phyloP scores from a whole-genome alignment of 2,329 filamentous ascomycete genomes.

The Microcyclospora tardicrescens region DNA sequence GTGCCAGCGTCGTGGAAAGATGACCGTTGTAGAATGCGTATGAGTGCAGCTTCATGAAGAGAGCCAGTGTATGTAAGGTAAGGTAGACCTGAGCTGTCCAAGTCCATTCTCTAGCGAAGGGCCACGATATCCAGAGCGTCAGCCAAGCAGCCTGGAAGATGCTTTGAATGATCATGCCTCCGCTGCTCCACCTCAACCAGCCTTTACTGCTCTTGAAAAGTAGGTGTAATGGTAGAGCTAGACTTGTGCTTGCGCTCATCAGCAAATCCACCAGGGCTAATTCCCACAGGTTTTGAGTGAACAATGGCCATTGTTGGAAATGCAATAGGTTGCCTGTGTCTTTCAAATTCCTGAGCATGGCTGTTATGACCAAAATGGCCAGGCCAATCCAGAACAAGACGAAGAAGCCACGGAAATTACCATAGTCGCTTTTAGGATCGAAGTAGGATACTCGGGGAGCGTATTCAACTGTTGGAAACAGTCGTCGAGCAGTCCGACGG shows the following conservation, averaged over 20 bases:
- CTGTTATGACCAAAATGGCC: constrained; percentile 91
- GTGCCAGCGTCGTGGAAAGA: constrained; percentile 71
- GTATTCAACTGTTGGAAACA: constrained; percentile 91
- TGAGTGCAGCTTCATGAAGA: constrained; percentile 99
- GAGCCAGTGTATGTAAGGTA: constrained; percentile 73
- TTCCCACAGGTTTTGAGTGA: constrained; percentile 81
- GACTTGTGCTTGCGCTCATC: constrained; percentile 66
- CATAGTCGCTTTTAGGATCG: constrained; percentile 80
- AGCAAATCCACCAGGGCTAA: constrained; percentile 68
- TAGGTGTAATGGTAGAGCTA: constrained; percentile 62
- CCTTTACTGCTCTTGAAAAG: constrained; percentile 46
- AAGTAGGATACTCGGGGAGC: constrained; percentile 87
- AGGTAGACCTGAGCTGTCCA: constrained; percentile 98
- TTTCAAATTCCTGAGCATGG: constrained; percentile 83
- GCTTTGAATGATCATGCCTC: constrained; percentile 74
- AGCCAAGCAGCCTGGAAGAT: constrained; percentile 71
- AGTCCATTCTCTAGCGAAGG: constrained; percentile 78
- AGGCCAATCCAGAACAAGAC: constrained; percentile 96
- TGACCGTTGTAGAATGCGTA: constrained; percentile 98
- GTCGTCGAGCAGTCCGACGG: constrained; percentile 46
- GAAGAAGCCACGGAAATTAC: constrained; percentile 94
- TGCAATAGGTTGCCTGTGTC: constrained; percentile 81
- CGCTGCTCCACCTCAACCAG: constrained; percentile 56
- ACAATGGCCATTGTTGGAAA: constrained; percentile 75
- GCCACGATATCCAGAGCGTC: constrained; percentile 59